Evolutionary conservation across 139 green algal genomes (phyloP).

Genomic region (Micromonas commoda): DNA sequence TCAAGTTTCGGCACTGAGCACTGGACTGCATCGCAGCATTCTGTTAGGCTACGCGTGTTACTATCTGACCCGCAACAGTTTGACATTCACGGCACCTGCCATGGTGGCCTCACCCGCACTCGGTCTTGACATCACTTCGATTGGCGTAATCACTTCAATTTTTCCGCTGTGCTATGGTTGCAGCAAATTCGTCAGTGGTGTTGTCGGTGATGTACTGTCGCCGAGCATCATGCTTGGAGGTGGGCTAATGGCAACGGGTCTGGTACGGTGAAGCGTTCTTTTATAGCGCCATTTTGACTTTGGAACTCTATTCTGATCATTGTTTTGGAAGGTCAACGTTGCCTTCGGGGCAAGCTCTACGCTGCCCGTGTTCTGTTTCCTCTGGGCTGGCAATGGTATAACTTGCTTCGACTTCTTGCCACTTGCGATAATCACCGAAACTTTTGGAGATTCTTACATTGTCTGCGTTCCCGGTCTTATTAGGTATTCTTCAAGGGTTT

Average conservation of each 20-base stretch:
- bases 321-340: constrained; percentile 57
- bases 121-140: constrained; percentile 74
- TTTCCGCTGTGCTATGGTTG: constrained; percentile 84
- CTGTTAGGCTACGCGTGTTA: constrained; percentile 65
- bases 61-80: constrained; percentile 76
- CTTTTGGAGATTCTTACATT: no score
- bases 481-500: constrained; percentile 83
- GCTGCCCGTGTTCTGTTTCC: constrained; percentile 64
- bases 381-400: constrained; percentile 38
- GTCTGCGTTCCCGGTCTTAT: no score
- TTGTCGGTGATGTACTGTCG: constrained; percentile 74
- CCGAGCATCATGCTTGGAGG: constrained; percentile 73
- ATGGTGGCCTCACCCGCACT: constrained; percentile 80
- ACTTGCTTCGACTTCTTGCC: neutral
- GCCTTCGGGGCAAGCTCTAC: constrained; percentile 74
- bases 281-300: no score
- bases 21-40: constrained; percentile 36
- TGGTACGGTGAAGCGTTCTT: constrained; percentile 37
- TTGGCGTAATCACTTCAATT: constrained; percentile 87
- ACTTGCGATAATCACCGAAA: neutral
- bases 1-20: no score
- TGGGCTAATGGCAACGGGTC: constrained; percentile 75
- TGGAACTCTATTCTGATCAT: neutral
- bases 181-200: constrained; percentile 85
- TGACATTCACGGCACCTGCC: constrained; percentile 85